Evolutionary conservation across 306 rosid species (phyloP).

Genomic region (Pachyrhizus erosus): DNA sequence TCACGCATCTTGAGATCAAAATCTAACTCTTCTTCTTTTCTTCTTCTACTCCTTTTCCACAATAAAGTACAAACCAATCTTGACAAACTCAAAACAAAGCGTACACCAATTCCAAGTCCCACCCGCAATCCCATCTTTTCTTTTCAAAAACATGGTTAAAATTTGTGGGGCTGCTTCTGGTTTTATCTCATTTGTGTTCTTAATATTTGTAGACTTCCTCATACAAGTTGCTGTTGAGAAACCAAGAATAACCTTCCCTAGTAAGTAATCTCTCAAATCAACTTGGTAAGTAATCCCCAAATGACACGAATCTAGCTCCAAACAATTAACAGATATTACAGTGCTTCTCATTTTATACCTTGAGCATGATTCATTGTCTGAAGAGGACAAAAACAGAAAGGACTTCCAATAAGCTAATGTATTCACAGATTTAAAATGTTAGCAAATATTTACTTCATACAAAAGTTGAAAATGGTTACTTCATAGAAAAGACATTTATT

Average conservation of each 20-base stretch:
- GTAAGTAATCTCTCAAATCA: constrained; percentile 45
- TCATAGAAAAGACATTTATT: constrained; percentile 13
- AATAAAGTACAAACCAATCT: not conserved
- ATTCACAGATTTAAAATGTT: constrained; percentile 9
- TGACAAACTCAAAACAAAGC: constrained; percentile 15
- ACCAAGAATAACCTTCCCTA: constrained; percentile 46
- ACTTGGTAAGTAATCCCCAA: constrained; percentile 42
- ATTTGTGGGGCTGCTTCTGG: not conserved
- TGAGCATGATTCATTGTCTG: constrained; percentile 49
- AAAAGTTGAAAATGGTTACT: constrained; percentile 3
- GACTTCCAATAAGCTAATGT: constrained; percentile 47
- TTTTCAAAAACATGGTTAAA: not conserved
- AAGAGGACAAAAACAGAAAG: constrained; percentile 46
- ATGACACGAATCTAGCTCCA: constrained; percentile 52
- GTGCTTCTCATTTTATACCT: constrained; percentile 46
- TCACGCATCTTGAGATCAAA: constrained; percentile 43
- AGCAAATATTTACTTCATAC: constrained; percentile 24
- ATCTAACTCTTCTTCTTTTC: constrained; percentile 23
- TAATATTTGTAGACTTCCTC: constrained; percentile 35
- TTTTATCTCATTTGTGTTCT: not conserved
- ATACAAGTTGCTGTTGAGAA: constrained; percentile 51
- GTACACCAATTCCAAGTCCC: constrained; percentile 38
- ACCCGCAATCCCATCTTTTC: not conserved
- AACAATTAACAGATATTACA: constrained; percentile 42
- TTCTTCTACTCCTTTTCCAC: constrained; percentile 32